Evolutionary conservation across 495 filamentous ascomycete species (phyloP).

Genomic region (Poronia punctata): DNA sequence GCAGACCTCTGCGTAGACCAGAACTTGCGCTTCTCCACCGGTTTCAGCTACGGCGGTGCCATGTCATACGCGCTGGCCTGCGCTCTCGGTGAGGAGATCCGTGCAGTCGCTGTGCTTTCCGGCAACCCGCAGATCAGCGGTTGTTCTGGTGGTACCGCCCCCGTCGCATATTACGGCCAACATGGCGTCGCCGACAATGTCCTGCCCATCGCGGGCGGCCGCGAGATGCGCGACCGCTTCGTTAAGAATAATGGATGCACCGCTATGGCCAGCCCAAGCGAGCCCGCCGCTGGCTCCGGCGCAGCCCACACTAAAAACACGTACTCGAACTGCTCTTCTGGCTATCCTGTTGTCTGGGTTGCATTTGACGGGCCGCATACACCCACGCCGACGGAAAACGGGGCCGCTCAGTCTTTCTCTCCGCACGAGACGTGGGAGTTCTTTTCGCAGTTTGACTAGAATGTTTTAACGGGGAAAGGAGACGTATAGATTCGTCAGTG

Average conservation of each 20-base stretch:
- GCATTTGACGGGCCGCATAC: conserved; percentile 22
- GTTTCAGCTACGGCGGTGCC: conserved; percentile 44
- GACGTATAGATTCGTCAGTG: too few relatives aligned
- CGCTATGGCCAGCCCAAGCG: conserved; percentile 5
- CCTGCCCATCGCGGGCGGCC: conserved; percentile 29
- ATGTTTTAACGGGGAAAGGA: too few relatives aligned
- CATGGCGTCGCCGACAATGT: conserved; percentile 36
- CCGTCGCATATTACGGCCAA: conserved; percentile 39
- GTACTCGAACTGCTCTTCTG: conserved; percentile 20
- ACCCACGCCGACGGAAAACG: conserved; percentile 19
- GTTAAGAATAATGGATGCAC: conserved; percentile 34
- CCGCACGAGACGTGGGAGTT: conserved; percentile 30
- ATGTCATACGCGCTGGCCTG: conserved; percentile 45
- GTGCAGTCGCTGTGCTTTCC: conserved; percentile 39
- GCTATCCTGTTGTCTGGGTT: conserved; percentile 24
- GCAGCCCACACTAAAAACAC: conserved; percentile 24
- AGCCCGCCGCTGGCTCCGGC: conserved; percentile 23
- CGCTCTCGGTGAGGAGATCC: conserved; percentile 31
- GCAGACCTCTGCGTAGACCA: conserved; percentile 39
- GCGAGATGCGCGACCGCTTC: conserved; percentile 32
- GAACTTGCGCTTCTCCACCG: conserved; percentile 38
- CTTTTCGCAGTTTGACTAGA: conserved; percentile 22
- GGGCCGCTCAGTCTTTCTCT: conserved; percentile 21
- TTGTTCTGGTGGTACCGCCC: conserved; percentile 29
- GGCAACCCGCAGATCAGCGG: conserved; percentile 33